Percentiles rank a stretch among this genome's conserved stretches.
These are phyloP conservation scores for Diplogelasinospora grovesii DNA, from an alignment of 495 filamentous ascomycete genomes.

Conservation along the genomic window DNA sequence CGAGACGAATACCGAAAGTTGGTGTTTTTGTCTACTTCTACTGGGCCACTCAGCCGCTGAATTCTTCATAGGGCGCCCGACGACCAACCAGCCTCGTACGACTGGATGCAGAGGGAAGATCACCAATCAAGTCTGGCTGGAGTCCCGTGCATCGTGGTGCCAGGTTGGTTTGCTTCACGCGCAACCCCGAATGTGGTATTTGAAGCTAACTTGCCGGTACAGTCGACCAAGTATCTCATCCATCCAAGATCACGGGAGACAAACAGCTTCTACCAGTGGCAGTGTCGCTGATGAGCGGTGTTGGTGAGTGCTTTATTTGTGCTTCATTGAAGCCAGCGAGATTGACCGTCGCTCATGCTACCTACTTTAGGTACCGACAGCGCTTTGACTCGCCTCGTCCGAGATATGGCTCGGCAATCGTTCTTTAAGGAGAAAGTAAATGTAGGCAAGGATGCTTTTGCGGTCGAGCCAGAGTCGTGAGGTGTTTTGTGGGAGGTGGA, in stretches of 20 bases:
- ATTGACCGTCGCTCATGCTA: no score
- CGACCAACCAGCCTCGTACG: neutral
- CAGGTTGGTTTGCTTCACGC: neutral
- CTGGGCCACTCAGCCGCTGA: neutral
- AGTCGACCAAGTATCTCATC: neutral
- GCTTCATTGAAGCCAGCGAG: no score
- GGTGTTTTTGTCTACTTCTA: neutral
- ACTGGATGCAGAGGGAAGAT: neutral
- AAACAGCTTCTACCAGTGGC: neutral
- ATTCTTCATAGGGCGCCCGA: neutral
- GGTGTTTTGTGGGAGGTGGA: no score
- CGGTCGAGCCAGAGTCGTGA: no score
- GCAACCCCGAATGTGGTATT: neutral
- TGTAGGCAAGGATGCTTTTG: no score
- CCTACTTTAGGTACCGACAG: no score
- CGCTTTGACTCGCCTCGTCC: no score
- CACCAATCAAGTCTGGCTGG: conserved; percentile 1
- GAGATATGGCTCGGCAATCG: no score
- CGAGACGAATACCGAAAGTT: neutral
- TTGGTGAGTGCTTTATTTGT: no score
- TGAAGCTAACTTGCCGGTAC: neutral
- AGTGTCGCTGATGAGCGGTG: neutral
- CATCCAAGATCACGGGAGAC: neutral
- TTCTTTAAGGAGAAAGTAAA: no score
- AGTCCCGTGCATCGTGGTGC: neutral